Percentiles rank a stretch among this genome's conserved stretches.
phyloP scores from a whole-genome alignment of 2,329 filamentous ascomycete genomes.

The Talaromyces sp. region DNA sequence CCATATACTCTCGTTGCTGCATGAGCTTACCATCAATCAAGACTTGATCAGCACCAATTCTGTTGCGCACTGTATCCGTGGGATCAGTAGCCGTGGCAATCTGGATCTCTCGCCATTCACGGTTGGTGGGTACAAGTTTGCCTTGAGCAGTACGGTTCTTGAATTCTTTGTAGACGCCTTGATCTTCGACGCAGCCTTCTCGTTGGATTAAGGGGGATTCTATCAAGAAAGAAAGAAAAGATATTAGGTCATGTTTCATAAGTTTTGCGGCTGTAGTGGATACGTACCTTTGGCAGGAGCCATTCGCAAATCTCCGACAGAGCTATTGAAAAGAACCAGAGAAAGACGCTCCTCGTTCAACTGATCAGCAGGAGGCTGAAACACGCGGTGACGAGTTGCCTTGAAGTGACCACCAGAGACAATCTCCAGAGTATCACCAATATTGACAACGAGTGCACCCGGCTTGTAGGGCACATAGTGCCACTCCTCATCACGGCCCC shows the following conservation, averaged over 20 bases:
- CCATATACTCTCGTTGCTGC: conserved; percentile 50
- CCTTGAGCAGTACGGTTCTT: conserved; percentile 44
- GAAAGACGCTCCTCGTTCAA: conserved; percentile 43
- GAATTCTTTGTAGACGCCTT: conserved; percentile 50
- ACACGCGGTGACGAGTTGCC: conserved; percentile 48
- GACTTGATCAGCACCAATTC: conserved; percentile 45
- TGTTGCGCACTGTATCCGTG: conserved; percentile 43
- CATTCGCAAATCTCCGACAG: conserved; percentile 47
- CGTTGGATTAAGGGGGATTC: conserved; percentile 42
- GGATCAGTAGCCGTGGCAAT: conserved; percentile 47
- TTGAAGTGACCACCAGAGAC: conserved; percentile 51
- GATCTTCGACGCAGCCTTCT: conserved; percentile 43
- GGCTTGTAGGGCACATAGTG: conserved; percentile 45
- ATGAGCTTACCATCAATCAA: conserved; percentile 48
- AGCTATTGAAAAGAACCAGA: conserved; percentile 49
- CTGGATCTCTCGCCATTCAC: conserved; percentile 53
- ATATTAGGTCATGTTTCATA: neutral
- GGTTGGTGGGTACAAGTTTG: conserved; percentile 47
- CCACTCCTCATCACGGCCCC: conserved; percentile 48
- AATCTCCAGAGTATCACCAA: conserved; percentile 48
- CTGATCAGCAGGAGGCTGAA: conserved; percentile 43
- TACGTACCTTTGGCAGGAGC: conserved; percentile 33
- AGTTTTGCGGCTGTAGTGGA: neutral
- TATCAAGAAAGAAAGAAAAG: conserved; percentile 5
- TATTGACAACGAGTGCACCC: conserved; percentile 52